Evolutionary conservation across 1,284 basidiomycete species (phyloP), one percentile per base, ranked within the genome.

Genomic region (Boletus albobrunnescens): DNA sequence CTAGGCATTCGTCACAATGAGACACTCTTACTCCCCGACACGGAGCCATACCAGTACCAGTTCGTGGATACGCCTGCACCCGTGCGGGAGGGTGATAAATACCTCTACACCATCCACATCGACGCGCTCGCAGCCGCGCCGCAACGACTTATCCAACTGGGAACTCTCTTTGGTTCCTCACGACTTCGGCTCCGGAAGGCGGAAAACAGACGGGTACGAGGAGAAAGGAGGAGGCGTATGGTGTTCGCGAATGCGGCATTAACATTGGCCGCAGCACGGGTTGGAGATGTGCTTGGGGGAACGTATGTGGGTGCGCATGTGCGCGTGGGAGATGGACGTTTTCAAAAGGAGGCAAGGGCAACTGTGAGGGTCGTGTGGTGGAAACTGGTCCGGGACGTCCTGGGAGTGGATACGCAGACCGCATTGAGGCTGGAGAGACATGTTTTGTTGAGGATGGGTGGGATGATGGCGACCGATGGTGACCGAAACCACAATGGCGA

Each of bases 161-260:
- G 85, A 7, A 79, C 82, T 0, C 72, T 87, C 3, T 86, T 87
- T 63, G 84, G 83, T 4, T 80, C 82, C 2, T 79, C 80, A 3
- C 76, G 86, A 6, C 67, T 88, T 5, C 73, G 75, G 30, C 71
- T 88, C 2, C 70, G 63, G 11, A 59, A 67, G 14, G 44, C 56
- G 11, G 55, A 56, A 5, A 73, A 79, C 53, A 52, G 69, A 41
- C 56, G 52, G 6, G 46, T 78, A 23, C 77, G 79, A 9, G 60
- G 64, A 14, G 56, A 64, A 17, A 68, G 83, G 38, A 75, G 82
- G 16, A 64, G 67, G 49, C 60, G 58, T 19, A 84, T 87, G 82
- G 62, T 68, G 6, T 75, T 81, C 54, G 58, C 65, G 12, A 79
- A 83, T 53, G 61, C 71, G 3, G 57, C 67, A n/a, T 68, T 87